Evolutionary conservation across 208 protist genomes (phyloP).

Genomic region (Wallacemonas sp.): DNA sequence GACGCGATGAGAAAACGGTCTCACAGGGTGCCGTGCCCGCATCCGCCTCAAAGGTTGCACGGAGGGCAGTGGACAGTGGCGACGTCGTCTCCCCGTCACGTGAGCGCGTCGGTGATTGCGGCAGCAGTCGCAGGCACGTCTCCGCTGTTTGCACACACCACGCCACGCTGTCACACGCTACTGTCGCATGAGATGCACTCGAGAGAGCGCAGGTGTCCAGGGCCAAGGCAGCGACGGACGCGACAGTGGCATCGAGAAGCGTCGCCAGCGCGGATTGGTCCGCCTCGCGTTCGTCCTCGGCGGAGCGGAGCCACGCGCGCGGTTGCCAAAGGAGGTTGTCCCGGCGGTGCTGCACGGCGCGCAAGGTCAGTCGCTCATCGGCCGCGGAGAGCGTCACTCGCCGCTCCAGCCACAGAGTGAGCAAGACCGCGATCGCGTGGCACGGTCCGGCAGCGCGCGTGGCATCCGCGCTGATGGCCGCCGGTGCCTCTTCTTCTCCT

Average conservation of each 20-base stretch:
- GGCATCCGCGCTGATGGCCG: not conserved
- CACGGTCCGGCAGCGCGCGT: not conserved
- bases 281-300: not conserved
- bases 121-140: too few relatives aligned
- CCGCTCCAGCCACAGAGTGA: constrained; percentile 9
- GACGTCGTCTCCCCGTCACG: too few relatives aligned
- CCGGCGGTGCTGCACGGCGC: not conserved
- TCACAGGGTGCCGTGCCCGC: not conserved
- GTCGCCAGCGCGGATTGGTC: not conserved
- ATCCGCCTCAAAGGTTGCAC: not conserved
- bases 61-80: too few relatives aligned
- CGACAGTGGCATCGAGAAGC: not conserved
- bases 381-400: constrained; percentile 1
- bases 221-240: not conserved
- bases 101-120: too few relatives aligned
- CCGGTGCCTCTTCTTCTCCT: not conserved
- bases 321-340: constrained; percentile 3
- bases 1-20: not conserved
- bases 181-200: not conserved
- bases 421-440: not conserved
- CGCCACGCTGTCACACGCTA: not conserved
- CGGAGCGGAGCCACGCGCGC: not conserved
- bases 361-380: constrained; percentile 8
- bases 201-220: not conserved
- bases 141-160: too few relatives aligned